A percentile compares a stretch with the other conserved stretches of the same genome.
Evolutionary conservation across 345 rosid genomes (phyloP).

Genomic region (Psidium friedrichsthalianum): DNA sequence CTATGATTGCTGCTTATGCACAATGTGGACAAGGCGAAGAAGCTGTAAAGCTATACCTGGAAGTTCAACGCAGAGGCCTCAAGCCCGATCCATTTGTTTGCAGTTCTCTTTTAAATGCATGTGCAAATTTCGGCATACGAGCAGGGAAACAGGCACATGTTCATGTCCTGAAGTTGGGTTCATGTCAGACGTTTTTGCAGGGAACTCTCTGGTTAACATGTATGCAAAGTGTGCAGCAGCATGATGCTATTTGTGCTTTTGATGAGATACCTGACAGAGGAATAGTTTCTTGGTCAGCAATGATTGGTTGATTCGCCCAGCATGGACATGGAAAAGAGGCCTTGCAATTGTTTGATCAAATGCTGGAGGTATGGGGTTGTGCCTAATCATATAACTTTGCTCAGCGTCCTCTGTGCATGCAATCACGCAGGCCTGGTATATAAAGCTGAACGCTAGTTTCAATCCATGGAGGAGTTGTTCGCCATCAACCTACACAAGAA

Average conservation of each 20-base stretch:
- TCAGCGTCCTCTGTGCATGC: constrained; percentile 52
- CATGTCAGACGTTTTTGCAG: constrained; percentile 36
- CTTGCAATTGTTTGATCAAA: constrained; percentile 24
- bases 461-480: constrained; percentile 30
- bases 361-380: constrained; percentile 32
- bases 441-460: constrained; percentile 33
- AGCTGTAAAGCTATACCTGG: constrained; percentile 39
- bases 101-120: constrained; percentile 51
- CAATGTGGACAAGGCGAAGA: constrained; percentile 59
- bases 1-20: constrained; percentile 44
- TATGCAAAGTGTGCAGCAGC: constrained; percentile 61
- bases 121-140: constrained; percentile 61
- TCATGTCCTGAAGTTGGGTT: constrained; percentile 48
- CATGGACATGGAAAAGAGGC: constrained; percentile 50
- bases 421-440: constrained; percentile 53
- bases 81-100: constrained; percentile 54
- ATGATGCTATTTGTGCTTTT: constrained; percentile 38
- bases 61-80: constrained; percentile 26
- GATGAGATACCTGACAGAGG: constrained; percentile 37
- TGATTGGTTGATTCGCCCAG: constrained; percentile 51
- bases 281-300: constrained; percentile 53
- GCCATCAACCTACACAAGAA: constrained; percentile 38
- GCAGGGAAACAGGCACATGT: constrained; percentile 58
- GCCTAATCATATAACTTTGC: constrained; percentile 53
- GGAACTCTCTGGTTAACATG: constrained; percentile 58